Conservation (phyloP, 1,284 basidiomycete species). For the Abortiporus biennis region DNA sequence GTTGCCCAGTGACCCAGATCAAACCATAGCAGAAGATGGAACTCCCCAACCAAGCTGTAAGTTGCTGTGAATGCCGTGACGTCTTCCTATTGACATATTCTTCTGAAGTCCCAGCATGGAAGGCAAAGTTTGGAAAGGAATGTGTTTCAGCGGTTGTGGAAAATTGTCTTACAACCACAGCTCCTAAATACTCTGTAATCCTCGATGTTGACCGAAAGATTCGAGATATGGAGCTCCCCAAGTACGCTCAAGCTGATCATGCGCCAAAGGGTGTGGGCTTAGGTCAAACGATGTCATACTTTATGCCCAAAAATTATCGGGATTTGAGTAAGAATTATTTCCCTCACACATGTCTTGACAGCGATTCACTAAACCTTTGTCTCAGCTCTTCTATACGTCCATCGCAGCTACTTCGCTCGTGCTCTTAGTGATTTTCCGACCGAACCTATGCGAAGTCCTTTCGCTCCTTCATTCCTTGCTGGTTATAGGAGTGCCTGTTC, state of each 20-base stretch:
- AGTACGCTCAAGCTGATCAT: slow-evolving; percentile 15
- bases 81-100: neutral
- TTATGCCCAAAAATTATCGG: slow-evolving; percentile 46
- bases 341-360: neutral
- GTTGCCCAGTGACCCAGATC: slow-evolving; percentile 22
- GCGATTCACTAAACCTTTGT: slow-evolving; percentile 5
- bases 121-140: slow-evolving; percentile 62
- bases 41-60: slow-evolving; percentile 22
- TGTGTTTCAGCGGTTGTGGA: slow-evolving; percentile 62
- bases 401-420: slow-evolving; percentile 60
- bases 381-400: slow-evolving; percentile 53
- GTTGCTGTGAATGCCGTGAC: slow-evolving; percentile 2
- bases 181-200: slow-evolving; percentile 40
- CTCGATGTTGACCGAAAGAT: slow-evolving; percentile 26
- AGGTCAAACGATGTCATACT: slow-evolving; percentile 49
- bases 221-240: slow-evolving; percentile 27
- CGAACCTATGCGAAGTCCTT: slow-evolving; percentile 54
- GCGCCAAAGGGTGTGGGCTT: slow-evolving; percentile 39
- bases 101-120: slow-evolving; percentile 59
- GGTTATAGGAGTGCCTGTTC: slow-evolving; percentile 64
- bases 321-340: slow-evolving; percentile 44
- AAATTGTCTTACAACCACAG: slow-evolving; percentile 55
- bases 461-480: slow-evolving; percentile 60
- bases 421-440: slow-evolving; percentile 51
- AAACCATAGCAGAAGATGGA: slow-evolving; percentile 22